A percentile compares a stretch with the other conserved stretches of the same genome.
phyloP scores from a whole-genome alignment of 2,329 filamentous ascomycete species.

The Aureobasidium sp. region DNA sequence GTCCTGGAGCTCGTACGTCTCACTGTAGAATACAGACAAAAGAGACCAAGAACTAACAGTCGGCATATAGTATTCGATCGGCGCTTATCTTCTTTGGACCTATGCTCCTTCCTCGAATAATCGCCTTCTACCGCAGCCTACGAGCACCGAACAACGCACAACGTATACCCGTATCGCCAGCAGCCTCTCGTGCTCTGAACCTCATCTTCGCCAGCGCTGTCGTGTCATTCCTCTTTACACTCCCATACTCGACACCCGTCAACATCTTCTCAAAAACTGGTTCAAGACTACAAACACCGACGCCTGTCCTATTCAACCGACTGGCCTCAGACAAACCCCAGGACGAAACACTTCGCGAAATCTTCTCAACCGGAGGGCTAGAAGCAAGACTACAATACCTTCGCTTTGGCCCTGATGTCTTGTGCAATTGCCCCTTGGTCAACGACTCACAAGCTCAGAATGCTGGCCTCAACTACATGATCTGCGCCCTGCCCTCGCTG shows the following conservation, averaged over 20 bases:
- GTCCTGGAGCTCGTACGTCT: slow-evolving; percentile 21
- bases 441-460: slow-evolving; percentile 51
- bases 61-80: slow-evolving; percentile 34
- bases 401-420: slow-evolving; percentile 78
- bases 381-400: slow-evolving; percentile 85
- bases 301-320: slow-evolving; percentile 84
- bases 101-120: slow-evolving; percentile 71
- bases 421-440: slow-evolving; percentile 81
- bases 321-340: slow-evolving; percentile 62
- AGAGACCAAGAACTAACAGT: not conserved
- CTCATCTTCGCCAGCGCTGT: slow-evolving; percentile 64
- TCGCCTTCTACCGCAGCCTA: slow-evolving; percentile 70
- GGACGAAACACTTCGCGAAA: slow-evolving; percentile 72
- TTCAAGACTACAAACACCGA: slow-evolving; percentile 87
- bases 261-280: slow-evolving; percentile 85
- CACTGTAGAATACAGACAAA: not conserved
- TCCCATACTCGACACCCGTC: slow-evolving; percentile 75
- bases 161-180: slow-evolving; percentile 60
- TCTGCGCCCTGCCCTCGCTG: slow-evolving; percentile 81
- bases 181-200: slow-evolving; percentile 63
- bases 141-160: slow-evolving; percentile 45
- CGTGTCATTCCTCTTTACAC: slow-evolving; percentile 62
- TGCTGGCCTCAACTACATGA: slow-evolving; percentile 72
- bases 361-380: slow-evolving; percentile 68
- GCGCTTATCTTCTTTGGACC: slow-evolving; percentile 69